Evolutionary conservation across 169 alveolate species (phyloP).

Genomic region (Plasmodium cynomolgi): DNA sequence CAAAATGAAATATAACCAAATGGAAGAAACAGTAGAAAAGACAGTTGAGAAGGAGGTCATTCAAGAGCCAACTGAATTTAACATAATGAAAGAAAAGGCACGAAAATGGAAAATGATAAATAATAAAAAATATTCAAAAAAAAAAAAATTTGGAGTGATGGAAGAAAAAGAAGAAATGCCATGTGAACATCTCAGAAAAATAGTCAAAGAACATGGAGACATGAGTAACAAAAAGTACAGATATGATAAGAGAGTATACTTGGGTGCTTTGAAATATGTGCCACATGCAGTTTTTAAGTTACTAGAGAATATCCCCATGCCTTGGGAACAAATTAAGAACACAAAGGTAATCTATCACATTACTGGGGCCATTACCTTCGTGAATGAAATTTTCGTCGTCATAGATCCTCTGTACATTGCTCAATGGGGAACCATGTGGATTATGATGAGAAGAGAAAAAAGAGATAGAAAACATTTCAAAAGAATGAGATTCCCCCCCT

Average conservation of each 20-base stretch:
- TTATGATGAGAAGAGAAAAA: slow-evolving; percentile 99
- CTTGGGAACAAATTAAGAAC: slow-evolving; percentile 98
- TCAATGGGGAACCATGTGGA: slow-evolving; percentile 99
- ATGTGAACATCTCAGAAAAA: slow-evolving; percentile 98
- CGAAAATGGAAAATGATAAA: slow-evolving; percentile 89
- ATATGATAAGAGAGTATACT: slow-evolving; percentile 96
- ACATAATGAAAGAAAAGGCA: slow-evolving; percentile 79
- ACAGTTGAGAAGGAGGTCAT: neutral
- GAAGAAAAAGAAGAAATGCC: slow-evolving; percentile 92
- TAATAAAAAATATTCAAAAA: slow-evolving; percentile 83
- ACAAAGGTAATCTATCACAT: slow-evolving; percentile 98
- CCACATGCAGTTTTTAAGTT: slow-evolving; percentile 99
- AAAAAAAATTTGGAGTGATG: slow-evolving; percentile 76
- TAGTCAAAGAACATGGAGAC: slow-evolving; percentile 98
- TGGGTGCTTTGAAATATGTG: slow-evolving; percentile 98
- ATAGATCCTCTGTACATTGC: slow-evolving; percentile 99
- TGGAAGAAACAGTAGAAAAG: neutral
- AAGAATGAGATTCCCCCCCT: slow-evolving; percentile 99
- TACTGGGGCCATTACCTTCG: slow-evolving; percentile 99
- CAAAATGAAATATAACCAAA: neutral
- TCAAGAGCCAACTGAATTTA: slow-evolving; percentile 5
- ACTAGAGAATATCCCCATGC: slow-evolving; percentile 99
- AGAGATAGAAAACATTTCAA: slow-evolving; percentile 99
- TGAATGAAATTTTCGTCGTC: slow-evolving; percentile 98
- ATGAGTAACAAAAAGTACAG: slow-evolving; percentile 97